Conservation (phyloP, 768 basidiomycete genomes). For the Lactarius pseudohatsudake region DNA sequence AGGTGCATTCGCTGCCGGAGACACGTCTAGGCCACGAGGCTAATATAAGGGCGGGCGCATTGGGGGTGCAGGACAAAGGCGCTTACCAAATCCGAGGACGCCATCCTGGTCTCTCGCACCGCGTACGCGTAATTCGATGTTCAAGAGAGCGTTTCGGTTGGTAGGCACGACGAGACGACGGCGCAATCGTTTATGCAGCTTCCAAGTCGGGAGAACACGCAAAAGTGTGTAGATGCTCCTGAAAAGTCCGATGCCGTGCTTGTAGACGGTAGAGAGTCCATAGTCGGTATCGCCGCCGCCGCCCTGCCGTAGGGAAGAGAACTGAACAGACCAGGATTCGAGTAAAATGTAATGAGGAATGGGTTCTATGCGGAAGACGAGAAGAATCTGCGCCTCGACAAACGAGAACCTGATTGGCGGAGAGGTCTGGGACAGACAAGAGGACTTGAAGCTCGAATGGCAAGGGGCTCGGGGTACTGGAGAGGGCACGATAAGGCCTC, state of each 20-base stretch:
- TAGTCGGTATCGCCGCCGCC: slow-evolving; percentile 43
- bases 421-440: slow-evolving; percentile 65
- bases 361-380: slow-evolving; percentile 65
- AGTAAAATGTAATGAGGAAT: slow-evolving; percentile 68
- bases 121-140: slow-evolving; percentile 49
- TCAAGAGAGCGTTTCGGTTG: slow-evolving; percentile 44
- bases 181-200: slow-evolving; percentile 60
- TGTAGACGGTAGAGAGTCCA: slow-evolving; percentile 76
- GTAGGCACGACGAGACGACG: slow-evolving; percentile 37
- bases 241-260: slow-evolving; percentile 81
- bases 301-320: slow-evolving; percentile 33
- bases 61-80: slow-evolving; percentile 1
- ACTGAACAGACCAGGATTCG: slow-evolving; percentile 65
- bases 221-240: slow-evolving; percentile 73
- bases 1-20: slow-evolving; percentile 42
- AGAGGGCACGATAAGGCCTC: slow-evolving; percentile 61
- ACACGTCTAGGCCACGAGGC: slow-evolving; percentile 37
- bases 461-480: slow-evolving; percentile 39
- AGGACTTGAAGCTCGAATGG: slow-evolving; percentile 70
- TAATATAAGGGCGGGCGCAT: slow-evolving; percentile 23
- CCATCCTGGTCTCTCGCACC: slow-evolving; percentile 30
- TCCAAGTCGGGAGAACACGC: slow-evolving; percentile 76
- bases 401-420: slow-evolving; percentile 71
- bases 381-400: slow-evolving; percentile 50
- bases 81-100: slow-evolving; percentile 44